Base-by-base conservation (phyloP, 2,329 filamentous ascomycete genomes). In the Aspergillus unguis region DNA sequence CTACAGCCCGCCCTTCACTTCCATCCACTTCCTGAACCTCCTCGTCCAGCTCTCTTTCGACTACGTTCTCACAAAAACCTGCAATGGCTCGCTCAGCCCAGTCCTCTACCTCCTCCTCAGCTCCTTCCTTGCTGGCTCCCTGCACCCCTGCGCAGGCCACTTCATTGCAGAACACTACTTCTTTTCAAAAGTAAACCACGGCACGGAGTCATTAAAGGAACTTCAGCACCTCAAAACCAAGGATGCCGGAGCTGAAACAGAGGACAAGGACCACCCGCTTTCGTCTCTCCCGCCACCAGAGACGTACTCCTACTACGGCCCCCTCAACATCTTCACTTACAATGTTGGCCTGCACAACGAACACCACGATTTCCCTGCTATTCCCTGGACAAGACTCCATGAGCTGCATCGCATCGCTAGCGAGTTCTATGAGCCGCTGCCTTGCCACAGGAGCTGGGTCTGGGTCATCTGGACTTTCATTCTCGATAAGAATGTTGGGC, bases 111-210 rank as follows among this genome's bases (percentile, higher is more conserved):
- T 99, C 38, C 77, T 99, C 48, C 76, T 95, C 61, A 94, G 87
- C 65, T 94, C 89, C 47, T 97, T 99, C 80, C 82, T 99, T 2
- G 94, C 94, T 1, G 94, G 94, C 33, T 92, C 87, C 43, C 81
- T 99, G 31, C 94, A 99, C 75, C 94, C 94, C 3, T 90, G 92
- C 54, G 94, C 94, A 0, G 94, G 90, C 41, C 94, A 99, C 76
- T 99, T 99, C 79, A 99, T 99, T 72, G 92, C 94, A 53, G 94
- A 99, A 77, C 94, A 99, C 75, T 92, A 92, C 75, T 87, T 92
- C 60, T 92, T 77, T 61, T 72, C 71, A 5, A 66, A 68, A 8
- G 64, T 72, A 28, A 60, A 68, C 41, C 57, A 69, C 40, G 71
- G 71, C 6, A 74, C 72, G 3, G 71, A 75, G 53, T 71, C 71